Base-by-base conservation (phyloP, 2,329 filamentous ascomycete species). In the Alternaria ventricosa region DNA sequence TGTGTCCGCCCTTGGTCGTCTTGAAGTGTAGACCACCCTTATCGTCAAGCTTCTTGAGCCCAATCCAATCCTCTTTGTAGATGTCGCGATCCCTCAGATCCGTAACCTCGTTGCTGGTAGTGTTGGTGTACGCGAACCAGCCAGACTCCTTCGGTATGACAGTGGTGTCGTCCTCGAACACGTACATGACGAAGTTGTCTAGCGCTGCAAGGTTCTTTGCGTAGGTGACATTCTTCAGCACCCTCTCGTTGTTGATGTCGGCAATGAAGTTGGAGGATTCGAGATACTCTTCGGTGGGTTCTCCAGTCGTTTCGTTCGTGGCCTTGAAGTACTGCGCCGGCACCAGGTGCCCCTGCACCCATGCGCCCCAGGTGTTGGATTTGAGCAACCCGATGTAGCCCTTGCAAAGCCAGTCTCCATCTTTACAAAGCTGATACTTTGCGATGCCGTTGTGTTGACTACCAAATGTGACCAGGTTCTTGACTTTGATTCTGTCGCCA, bases 241-340 rank as follows among this genome's bases (percentile, higher is more conserved):
- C 74, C 11, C 94, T 87, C 86, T 99, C 96, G 79, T 98, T 98
- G 82, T 99, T 99, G 82, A 98, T 90, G 77, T 98, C 95, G 10
- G 95, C 96, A 9, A 99, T 84, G 80, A 96, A 97, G 78, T 94
- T 95, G 72, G 92, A 96, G 76, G 88, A 79, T 69, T 90, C 88
- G 20, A 98, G 87, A 77, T 98, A 99, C 28, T 85, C 81, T 1
- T 89, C 87, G 3, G 76, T 77, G 11, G 79, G 75, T 65, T 78
- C 66, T 20, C 79, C 93, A 81, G 77, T 94, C 83, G 61, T 84
- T 79, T 64, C 60, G 87, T 85, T 80, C 3, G 80, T 87, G 68
- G 94, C 88, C 56, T 95, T 91, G 84, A 91, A 98, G 84, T 99
- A 99, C 83, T 99, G 96, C 30, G 96, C 95, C 1, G 96, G 96